Evolutionary conservation across 1,139 yeast genomes (phyloP), one percentile per base, ranked within the genome.

Genomic region (Entelexis sorbosivorans): DNA sequence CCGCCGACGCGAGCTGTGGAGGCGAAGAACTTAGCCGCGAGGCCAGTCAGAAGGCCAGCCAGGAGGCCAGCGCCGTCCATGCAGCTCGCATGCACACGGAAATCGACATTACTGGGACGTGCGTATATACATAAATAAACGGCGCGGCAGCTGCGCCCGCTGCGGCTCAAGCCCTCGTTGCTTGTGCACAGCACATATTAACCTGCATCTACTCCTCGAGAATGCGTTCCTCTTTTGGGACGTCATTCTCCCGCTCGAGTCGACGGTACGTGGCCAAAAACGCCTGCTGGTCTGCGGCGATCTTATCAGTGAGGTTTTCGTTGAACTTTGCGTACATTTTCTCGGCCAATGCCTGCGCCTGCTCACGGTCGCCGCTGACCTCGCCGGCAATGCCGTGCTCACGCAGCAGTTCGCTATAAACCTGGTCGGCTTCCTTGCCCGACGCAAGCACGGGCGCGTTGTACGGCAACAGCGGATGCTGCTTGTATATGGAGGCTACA

Each of bases 161-260:
- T n/a, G n/a, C n/a, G n/a, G n/a, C n/a, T n/a, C n/a, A n/a, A n/a
- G n/a, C n/a, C n/a, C n/a, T n/a, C n/a, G n/a, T n/a, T n/a, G n/a
- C n/a, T 6, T 6, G 24, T 6, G 24, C 24, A 6, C 24, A 22
- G 24, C 24, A 4, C 24, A 22, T 22, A 11, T 10, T 11, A 8
- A 10, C 14, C 2, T 3, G 31, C 31, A 11, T 3, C 31, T 44
- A 33, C 33, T 42, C 44, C 11, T 44, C 49, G 5, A 32, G n/a
- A 36, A 53, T 16, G 3, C 56, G 32, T 31, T 54, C 57, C 32
- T 54, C 57, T n/a, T 48, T 44, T 5, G 57, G 57, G 7, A 54
- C 34, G 26, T 48, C 43, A 14, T 29, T 35, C 17, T 33, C 46
- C 8, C 10, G 43, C 36, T 54, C 57, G 13, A 38, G 39, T 14